Evolutionary conservation across 192 early-diverging fungal species (phyloP), one percentile per base, ranked within the genome.

Genomic region (Dissophora globulifera): DNA sequence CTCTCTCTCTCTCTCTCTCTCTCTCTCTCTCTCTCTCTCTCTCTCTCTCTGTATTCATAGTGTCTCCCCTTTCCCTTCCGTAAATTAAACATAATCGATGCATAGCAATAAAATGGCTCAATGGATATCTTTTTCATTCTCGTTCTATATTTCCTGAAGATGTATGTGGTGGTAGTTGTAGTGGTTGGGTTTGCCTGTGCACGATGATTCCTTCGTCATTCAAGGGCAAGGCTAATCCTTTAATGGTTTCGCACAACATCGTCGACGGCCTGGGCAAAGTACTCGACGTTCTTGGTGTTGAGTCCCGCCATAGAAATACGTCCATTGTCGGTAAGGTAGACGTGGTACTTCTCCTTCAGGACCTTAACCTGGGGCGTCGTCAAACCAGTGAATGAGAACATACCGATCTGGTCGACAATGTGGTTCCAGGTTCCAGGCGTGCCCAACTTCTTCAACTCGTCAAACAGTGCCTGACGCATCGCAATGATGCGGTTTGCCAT

Each of bases 401-500:
- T 99, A 69, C 97, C 97, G 71, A 98, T 97, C 81, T 99, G 97
- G 51, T 92, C 89, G 7, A 88, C 69, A 69, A 99, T 97, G 58
- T 99, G 97, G 63, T 95, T 89, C 97, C 97, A 99, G 46, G 87
- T 90, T 10, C 96, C 96, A 9, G 95, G 96, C 8, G 96, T 99
- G 20, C 87, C 82, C 42, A 96, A 79, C 25, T 86, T 81, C 1
- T 75, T 79, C 29, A 99, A 84, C 46, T 85, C 79, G 32, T 84
- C 81, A 38, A 85, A 87, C 31, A 96, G 80, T 27, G 78, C 69
- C 50, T 87, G 57, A 52, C 97, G 90, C 97, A 99, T 99, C 25
- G 78, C 66, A 75, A 91, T 90, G 76, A 99, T 99, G 32, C 97
- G 90, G 63, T 83, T 78, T 26, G 96, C 92, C 97, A 99, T 99